phyloP scores from a whole-genome alignment of 192 early-diverging fungal species.

The Entomortierella lignicola region DNA sequence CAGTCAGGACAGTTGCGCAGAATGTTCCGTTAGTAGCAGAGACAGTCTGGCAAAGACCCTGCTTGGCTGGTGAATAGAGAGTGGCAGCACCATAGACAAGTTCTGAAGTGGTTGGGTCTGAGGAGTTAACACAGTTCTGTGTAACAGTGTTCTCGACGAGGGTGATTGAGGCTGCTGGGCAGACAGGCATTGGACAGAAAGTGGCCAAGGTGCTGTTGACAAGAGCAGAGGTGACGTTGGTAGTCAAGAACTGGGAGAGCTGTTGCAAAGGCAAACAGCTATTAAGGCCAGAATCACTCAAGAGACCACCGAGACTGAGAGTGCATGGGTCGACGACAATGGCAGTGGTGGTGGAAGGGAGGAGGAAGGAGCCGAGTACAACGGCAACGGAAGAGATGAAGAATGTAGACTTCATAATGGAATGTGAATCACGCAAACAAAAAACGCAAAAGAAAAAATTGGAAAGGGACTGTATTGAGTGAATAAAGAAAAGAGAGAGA shows the following conservation, averaged over 20 bases:
- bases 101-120: conserved; percentile 18
- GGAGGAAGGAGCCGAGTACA: conserved; percentile 1
- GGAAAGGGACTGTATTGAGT: background rate
- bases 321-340: conserved; percentile 32
- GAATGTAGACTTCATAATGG: conserved; percentile 38
- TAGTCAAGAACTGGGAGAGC: conserved; percentile 13
- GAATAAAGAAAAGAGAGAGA: background rate
- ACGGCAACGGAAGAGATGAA: conserved; percentile 3
- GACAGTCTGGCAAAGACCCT: conserved; percentile 33
- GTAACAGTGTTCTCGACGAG: conserved; percentile 31
- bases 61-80: conserved; percentile 18
- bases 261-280: conserved; percentile 28
- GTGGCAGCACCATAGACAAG: conserved; percentile 22
- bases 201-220: conserved; percentile 29
- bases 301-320: conserved; percentile 15
- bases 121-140: conserved; percentile 40
- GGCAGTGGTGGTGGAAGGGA: background rate
- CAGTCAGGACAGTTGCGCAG: conserved; percentile 24
- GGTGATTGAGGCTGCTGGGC: conserved; percentile 9
- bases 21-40: conserved; percentile 26
- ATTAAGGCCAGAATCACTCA: conserved; percentile 36
- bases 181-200: conserved; percentile 24
- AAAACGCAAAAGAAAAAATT: background rate
- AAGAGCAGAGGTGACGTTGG: conserved; percentile 13
- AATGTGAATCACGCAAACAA: background rate